These are phyloP conservation scores for Anthoceros angustus DNA, from an alignment of 225 moss, liverwort and hornwort species.

Conservation along the genomic window DNA sequence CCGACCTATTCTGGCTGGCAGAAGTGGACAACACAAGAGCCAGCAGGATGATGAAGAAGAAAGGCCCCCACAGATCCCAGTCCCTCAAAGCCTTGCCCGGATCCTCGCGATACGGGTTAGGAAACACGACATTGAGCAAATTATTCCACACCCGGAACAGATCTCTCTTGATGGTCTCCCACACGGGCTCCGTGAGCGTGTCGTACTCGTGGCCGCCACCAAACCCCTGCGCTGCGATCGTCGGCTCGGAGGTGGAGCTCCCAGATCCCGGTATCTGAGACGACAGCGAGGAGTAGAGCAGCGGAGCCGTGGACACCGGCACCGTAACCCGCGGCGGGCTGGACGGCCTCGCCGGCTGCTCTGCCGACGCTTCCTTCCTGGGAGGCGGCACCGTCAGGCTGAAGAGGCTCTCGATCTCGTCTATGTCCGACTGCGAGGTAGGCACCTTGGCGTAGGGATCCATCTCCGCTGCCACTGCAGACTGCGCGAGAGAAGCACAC, in stretches of 20 bases:
- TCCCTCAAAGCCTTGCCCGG: slow-evolving; percentile 94
- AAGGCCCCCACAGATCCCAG: slow-evolving; percentile 98
- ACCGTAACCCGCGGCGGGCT: slow-evolving; percentile 36
- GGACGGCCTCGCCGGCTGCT: slow-evolving; percentile 40
- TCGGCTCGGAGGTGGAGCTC: slow-evolving; percentile 5
- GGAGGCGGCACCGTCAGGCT: slow-evolving; percentile 82
- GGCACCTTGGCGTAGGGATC: slow-evolving; percentile 27
- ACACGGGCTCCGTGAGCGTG: slow-evolving; percentile 89
- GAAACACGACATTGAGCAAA: slow-evolving; percentile 88
- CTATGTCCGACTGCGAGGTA: slow-evolving; percentile 51
- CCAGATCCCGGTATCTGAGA: not conserved
- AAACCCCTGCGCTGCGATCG: slow-evolving; percentile 25
- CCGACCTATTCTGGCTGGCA: slow-evolving; percentile 75
- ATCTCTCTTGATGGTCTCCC: slow-evolving; percentile 80
- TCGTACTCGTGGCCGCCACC: slow-evolving; percentile 72
- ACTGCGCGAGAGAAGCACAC: no score
- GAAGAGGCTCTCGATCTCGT: slow-evolving; percentile 96
- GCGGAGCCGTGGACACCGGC: slow-evolving; percentile 50
- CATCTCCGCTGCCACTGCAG: slow-evolving; percentile 12
- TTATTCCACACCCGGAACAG: slow-evolving; percentile 60
- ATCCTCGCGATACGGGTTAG: slow-evolving; percentile 87
- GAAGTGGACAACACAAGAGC: slow-evolving; percentile 76
- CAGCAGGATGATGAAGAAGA: slow-evolving; percentile 96
- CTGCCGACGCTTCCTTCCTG: slow-evolving; percentile 47
- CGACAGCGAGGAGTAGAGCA: slow-evolving; percentile 10